Percentiles rank a stretch among this genome's conserved stretches.
Evolutionary conservation across 2,329 filamentous ascomycete genomes (phyloP).

Genomic region (Lecanicillium sp.): DNA sequence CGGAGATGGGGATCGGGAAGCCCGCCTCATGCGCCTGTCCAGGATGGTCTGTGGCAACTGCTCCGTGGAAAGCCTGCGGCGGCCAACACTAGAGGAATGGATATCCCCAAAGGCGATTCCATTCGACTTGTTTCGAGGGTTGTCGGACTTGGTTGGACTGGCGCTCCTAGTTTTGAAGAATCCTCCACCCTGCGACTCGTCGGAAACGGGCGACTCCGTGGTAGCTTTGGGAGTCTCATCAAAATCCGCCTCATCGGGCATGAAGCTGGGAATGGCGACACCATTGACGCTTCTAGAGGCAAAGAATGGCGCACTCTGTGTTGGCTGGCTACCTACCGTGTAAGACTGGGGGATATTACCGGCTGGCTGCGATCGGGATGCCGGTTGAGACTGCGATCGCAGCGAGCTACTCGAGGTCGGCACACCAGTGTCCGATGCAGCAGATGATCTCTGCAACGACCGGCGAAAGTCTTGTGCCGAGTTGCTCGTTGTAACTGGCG

Average conservation of each 20-base stretch:
- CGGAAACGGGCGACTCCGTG: constrained; percentile 39
- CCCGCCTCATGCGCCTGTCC: constrained; percentile 43
- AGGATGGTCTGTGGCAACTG: constrained; percentile 46
- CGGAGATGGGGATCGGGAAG: constrained; percentile 50
- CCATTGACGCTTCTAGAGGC: constrained; percentile 38
- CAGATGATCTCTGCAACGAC: constrained; percentile 46
- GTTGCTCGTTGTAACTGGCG: constrained; percentile 39
- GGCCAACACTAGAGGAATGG: constrained; percentile 28
- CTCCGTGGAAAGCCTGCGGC: constrained; percentile 44
- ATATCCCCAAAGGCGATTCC: constrained; percentile 42
- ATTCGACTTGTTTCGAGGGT: constrained; percentile 16
- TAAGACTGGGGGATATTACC: constrained; percentile 16
- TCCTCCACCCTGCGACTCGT: constrained; percentile 29
- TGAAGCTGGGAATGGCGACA: constrained; percentile 46
- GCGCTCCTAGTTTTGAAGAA: constrained; percentile 20
- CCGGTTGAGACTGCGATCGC: constrained; percentile 60
- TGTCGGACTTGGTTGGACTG: constrained; percentile 16
- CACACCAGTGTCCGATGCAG: constrained; percentile 39
- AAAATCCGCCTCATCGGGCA: constrained; percentile 44
- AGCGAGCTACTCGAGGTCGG: constrained; percentile 45
- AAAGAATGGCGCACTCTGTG: constrained; percentile 27
- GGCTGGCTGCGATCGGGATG: constrained; percentile 37
- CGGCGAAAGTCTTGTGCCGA: constrained; percentile 46
- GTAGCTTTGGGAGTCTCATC: constrained; percentile 35
- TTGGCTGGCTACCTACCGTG: constrained; percentile 21